Percentiles rank a stretch among this genome's conserved stretches.
phyloP scores from a whole-genome alignment of 441 rosid genomes.

The Populus trichocarpa region DNA sequence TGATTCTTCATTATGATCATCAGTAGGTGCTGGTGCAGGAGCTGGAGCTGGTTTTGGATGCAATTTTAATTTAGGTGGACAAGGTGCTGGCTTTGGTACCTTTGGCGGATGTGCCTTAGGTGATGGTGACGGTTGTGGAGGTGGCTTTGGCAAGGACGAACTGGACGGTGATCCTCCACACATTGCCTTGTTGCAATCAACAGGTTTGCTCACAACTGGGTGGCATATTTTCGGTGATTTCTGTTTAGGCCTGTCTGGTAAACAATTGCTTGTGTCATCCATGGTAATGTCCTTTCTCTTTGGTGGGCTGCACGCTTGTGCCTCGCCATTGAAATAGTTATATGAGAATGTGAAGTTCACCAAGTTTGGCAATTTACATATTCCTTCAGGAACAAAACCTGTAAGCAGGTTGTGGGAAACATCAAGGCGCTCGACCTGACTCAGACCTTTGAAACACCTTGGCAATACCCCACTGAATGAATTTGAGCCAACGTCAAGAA shows the following conservation, averaged over 20 bases:
- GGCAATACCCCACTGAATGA: slow-evolving; percentile 47
- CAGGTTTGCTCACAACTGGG: slow-evolving; percentile 39
- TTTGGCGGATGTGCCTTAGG: not conserved
- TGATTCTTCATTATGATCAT: not conserved
- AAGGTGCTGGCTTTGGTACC: not conserved
- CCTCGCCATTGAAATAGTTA: slow-evolving; percentile 55
- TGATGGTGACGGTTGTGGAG: slow-evolving; percentile 11
- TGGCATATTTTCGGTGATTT: slow-evolving; percentile 32
- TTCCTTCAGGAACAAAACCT: slow-evolving; percentile 37
- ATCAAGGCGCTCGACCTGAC: slow-evolving; percentile 32
- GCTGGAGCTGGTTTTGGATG: not conserved
- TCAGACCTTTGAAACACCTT: slow-evolving; percentile 26
- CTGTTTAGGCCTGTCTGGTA: slow-evolving; percentile 45
- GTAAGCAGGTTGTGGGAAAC: slow-evolving; percentile 49
- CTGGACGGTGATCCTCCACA: slow-evolving; percentile 38
- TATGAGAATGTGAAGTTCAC: slow-evolving; percentile 44
- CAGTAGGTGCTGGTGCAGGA: not conserved
- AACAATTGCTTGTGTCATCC: slow-evolving; percentile 49
- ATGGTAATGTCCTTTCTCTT: slow-evolving; percentile 21
- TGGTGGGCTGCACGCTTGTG: slow-evolving; percentile 27
- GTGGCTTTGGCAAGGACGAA: not conserved
- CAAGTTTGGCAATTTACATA: slow-evolving; percentile 45
- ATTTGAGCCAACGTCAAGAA: slow-evolving; percentile 52
- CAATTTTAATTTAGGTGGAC: no score
- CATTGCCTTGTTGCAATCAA: slow-evolving; percentile 58